These are phyloP conservation scores for Myriosclerotinia scirpicola DNA, from an alignment of 2,329 filamentous ascomycete genomes.

Conservation along the genomic window DNA sequence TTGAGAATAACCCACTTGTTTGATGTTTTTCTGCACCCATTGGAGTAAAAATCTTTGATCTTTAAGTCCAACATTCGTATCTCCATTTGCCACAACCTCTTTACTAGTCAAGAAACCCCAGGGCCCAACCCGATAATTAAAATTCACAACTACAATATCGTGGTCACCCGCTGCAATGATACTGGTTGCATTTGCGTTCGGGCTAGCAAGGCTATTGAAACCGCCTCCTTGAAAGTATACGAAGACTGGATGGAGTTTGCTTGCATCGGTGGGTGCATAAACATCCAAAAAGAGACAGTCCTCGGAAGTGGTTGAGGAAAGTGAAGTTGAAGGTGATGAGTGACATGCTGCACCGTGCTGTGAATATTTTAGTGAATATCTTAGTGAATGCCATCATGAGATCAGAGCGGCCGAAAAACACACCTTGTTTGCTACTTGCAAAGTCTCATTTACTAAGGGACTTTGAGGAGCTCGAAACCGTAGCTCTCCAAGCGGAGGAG, in stretches of 20 bases:
- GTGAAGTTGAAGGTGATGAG: conserved; percentile 31
- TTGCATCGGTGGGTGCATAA: conserved; percentile 57
- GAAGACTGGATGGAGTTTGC: conserved; percentile 56
- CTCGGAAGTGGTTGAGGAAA: conserved; percentile 47
- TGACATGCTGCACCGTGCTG: conserved; percentile 37
- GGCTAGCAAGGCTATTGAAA: conserved; percentile 51
- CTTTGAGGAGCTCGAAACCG: conserved; percentile 68
- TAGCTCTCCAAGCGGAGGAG: conserved; percentile 62
- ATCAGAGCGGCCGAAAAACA: conserved; percentile 8
- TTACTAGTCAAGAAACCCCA: conserved; percentile 69
- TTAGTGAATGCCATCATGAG: too few species aligned
- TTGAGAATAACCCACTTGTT: conserved; percentile 40
- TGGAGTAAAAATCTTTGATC: conserved; percentile 69
- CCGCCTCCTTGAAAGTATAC: conserved; percentile 60
- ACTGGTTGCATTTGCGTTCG: conserved; percentile 59
- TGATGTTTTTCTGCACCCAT: conserved; percentile 68
- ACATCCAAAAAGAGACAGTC: conserved; percentile 71
- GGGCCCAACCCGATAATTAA: conserved; percentile 75
- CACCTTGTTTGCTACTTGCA: conserved; percentile 36
- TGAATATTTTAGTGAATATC: neutral
- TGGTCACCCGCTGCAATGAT: conserved; percentile 59
- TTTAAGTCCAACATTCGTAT: conserved; percentile 66
- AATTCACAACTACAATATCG: conserved; percentile 66
- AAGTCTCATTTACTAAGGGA: conserved; percentile 44
- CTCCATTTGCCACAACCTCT: conserved; percentile 51